Evolutionary conservation across 129 eudicot genomes (phyloP).

Genomic region (Arctium lappa): DNA sequence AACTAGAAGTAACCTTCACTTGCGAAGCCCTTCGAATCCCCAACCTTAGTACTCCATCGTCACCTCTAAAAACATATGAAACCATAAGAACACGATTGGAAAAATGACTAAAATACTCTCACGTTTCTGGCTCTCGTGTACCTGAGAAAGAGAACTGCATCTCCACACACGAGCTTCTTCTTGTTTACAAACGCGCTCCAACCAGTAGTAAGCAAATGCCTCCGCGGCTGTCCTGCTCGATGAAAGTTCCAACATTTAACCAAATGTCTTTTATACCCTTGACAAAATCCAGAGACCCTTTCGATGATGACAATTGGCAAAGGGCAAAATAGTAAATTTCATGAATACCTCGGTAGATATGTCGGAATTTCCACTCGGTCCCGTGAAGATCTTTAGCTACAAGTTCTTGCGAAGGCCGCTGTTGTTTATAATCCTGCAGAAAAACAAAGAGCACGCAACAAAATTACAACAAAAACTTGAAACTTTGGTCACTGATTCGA

Average conservation of each 20-base stretch:
- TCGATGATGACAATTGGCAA: not conserved
- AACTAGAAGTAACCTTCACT: conserved; percentile 33
- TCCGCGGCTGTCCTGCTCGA: conserved; percentile 86
- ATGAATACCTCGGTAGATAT: conserved; percentile 74
- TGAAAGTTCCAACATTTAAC: not conserved
- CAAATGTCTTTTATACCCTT: not conserved
- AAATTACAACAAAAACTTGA: not conserved
- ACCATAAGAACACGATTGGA: not conserved
- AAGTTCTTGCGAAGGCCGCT: conserved; percentile 95
- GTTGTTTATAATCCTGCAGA: conserved; percentile 76
- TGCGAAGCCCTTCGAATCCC: conserved; percentile 87
- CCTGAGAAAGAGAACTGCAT: conserved; percentile 97
- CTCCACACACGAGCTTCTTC: conserved; percentile 97
- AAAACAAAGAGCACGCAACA: not conserved
- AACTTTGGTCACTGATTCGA: not conserved
- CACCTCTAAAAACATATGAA: conserved; percentile 46
- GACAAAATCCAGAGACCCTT: not conserved
- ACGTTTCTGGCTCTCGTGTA: conserved; percentile 1
- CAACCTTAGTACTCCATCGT: conserved; percentile 86
- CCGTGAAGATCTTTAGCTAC: conserved; percentile 94
- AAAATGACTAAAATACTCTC: conserved; percentile 9
- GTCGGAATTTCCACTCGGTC: conserved; percentile 84
- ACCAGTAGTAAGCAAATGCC: conserved; percentile 97
- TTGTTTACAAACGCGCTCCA: conserved; percentile 95
- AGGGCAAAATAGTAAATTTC: not conserved